phyloP scores from a whole-genome alignment of 257 asterid genomes.

The Craterostigma plantagineum region DNA sequence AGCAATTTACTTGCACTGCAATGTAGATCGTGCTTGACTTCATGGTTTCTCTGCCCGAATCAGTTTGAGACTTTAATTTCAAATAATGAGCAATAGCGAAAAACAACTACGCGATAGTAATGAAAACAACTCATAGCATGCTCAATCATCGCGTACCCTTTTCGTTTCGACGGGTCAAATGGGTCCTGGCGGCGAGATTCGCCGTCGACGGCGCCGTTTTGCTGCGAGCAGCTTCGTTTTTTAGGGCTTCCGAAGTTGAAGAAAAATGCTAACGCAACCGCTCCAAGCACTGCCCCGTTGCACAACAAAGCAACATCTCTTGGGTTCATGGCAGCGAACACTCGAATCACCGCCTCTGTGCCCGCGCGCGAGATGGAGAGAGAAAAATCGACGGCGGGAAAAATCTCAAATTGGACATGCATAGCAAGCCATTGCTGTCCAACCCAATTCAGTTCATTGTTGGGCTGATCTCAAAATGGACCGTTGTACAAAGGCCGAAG shows the following conservation, averaged over 20 bases:
- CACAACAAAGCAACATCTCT: constrained; percentile 40
- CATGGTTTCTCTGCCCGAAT: neutral
- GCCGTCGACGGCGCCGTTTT: constrained; percentile 12
- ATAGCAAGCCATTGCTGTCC: too few species aligned
- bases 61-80: neutral
- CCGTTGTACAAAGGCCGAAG: too few species aligned
- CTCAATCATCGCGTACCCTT: constrained; percentile 30
- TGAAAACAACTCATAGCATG: neutral
- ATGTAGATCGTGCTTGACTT: neutral
- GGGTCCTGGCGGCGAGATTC: constrained; percentile 32
- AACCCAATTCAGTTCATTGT: too few species aligned
- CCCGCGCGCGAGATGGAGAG: too few species aligned
- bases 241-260: constrained; percentile 17
- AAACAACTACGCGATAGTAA: neutral
- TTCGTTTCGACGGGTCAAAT: constrained; percentile 54
- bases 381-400: too few species aligned
- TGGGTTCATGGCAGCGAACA: constrained; percentile 28
- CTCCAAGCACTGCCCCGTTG: constrained; percentile 49
- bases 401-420: too few species aligned
- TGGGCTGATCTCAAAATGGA: too few species aligned
- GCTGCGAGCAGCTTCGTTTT: constrained; percentile 10
- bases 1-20: neutral
- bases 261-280: constrained; percentile 22
- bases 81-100: neutral
- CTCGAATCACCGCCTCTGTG: too few species aligned